Base-by-base conservation (phyloP, 1,284 basidiomycete genomes). In the Malassezia nana region DNA sequence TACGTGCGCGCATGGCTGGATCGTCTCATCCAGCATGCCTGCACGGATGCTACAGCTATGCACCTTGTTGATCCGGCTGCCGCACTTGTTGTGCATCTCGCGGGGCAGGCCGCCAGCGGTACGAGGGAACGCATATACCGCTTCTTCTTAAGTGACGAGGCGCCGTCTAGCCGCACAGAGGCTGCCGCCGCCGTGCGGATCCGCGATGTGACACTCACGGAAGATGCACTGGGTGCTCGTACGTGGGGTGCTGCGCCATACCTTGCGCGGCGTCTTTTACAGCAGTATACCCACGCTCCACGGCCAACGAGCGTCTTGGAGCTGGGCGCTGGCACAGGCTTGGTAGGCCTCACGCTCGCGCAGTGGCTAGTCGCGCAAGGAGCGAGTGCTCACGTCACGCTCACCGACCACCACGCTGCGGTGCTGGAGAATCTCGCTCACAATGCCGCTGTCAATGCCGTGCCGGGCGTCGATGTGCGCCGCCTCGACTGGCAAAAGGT, bases 231-330 rank as follows among this genome's bases (percentile, higher is more conserved):
- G 0, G 67, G 67, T 8, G 62, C 59, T 1, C 61, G 66, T 10
- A 69, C 67, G 4, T 69, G 67, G 67, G 67, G 67, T 1, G 67
- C 67, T 5, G 67, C 67, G 26, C 64, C 67, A 10, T 64, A 66
- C 20, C 58, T 67, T 1, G 55, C 55, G 16, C 47, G 55, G 10
- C 61, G 66, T 39, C 62, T 69, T 0, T 43, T 69, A n/a, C 52
- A 61, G 5, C 57, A 58, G 16, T 45, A 60, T 3, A 22, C 42
- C 0, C 25, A 38, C 6, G 24, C 28, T 1, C 15, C n/a, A 5
- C 32, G 18, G 12, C 51, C 62, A 4, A 25, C 47, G 1, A 55
- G 48, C 13, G 46, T 67, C 1, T 57, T 72, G 24, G 69, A 72
- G 59, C 63, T 72, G 3, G 69, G 69, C 9, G 67, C 68, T 1